A percentile compares a stretch with the other conserved stretches of the same genome.
Conservation (phyloP, 2,329 filamentous ascomycete species). For the Zasmidium angulare region DNA sequence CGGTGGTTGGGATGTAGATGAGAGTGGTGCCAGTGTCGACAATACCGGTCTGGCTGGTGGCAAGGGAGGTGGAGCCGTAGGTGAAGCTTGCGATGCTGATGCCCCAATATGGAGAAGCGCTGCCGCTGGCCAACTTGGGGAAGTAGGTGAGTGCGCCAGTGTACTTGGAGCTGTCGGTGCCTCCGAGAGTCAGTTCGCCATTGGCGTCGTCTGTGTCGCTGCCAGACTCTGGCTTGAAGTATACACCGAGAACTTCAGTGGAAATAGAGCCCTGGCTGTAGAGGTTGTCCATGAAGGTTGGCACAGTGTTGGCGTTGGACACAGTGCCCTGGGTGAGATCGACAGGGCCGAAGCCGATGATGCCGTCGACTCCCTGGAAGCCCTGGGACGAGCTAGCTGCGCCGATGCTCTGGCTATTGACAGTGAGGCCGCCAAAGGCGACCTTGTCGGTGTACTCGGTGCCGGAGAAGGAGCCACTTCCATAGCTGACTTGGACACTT, state of each 20-base stretch:
- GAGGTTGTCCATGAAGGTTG: conserved; percentile 25
- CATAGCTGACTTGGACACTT: conserved; percentile 18
- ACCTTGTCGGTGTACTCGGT: conserved; percentile 22
- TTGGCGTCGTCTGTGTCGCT: conserved; percentile 20
- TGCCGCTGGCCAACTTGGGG: conserved; percentile 53
- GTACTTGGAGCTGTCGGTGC: conserved; percentile 56
- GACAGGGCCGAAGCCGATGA: conserved; percentile 22
- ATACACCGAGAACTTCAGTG: conserved; percentile 22
- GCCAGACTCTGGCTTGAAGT: conserved; percentile 23
- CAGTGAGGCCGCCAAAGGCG: conserved; percentile 18
- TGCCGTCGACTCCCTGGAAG: conserved; percentile 21
- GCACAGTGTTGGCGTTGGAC: conserved; percentile 21
- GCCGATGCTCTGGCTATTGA: conserved; percentile 17
- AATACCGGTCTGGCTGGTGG: conserved; percentile 38
- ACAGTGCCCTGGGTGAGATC: conserved; percentile 21
- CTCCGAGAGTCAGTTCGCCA: conserved; percentile 22
- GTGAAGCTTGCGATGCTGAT: conserved; percentile 20
- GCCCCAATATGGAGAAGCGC: conserved; percentile 50
- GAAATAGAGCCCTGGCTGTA: conserved; percentile 21
- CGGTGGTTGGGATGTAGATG: conserved; percentile 40
- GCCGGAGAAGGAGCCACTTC: conserved; percentile 22
- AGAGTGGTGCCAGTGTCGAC: conserved; percentile 44
- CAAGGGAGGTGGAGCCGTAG: conserved; percentile 17
- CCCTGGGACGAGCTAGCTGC: conserved; percentile 14
- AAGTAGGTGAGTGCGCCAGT: conserved; percentile 58